Conservation (phyloP, 2,329 filamentous ascomycete genomes). For the Talaromyces albobiverticillius region DNA sequence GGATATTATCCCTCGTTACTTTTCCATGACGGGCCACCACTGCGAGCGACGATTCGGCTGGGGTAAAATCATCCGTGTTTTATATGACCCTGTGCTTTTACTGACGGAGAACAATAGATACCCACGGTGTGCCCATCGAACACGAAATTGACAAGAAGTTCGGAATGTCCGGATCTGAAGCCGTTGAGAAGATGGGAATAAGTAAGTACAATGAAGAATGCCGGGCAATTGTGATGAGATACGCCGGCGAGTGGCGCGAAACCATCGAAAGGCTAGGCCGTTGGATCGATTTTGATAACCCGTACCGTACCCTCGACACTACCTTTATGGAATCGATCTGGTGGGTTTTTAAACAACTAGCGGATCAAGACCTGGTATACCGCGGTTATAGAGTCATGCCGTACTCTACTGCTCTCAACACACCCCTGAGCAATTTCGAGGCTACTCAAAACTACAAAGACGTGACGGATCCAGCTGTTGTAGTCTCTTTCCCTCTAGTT, state of each 20-base stretch:
- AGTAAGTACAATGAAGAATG: conserved; percentile 90
- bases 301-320: conserved; percentile 94
- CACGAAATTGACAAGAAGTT: conserved; percentile 97
- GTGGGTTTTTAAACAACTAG: conserved; percentile 96
- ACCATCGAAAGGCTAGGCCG: conserved; percentile 86
- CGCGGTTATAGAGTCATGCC: conserved; percentile 91
- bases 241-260: conserved; percentile 77
- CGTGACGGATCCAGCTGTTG: conserved; percentile 83
- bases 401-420: conserved; percentile 86
- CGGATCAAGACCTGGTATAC: conserved; percentile 86
- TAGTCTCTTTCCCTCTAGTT: conserved; percentile 81
- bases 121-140: conserved; percentile 91
- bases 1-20: conserved; percentile 93
- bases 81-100: neutral
- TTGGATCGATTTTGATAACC: conserved; percentile 97
- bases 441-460: conserved; percentile 94
- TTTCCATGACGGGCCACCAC: conserved; percentile 94
- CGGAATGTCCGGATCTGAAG: conserved; percentile 81
- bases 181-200: conserved; percentile 81
- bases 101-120: conserved; percentile 51
- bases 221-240: conserved; percentile 89
- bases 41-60: conserved; percentile 91
- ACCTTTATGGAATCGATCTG: conserved; percentile 93
- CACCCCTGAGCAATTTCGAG: conserved; percentile 89
- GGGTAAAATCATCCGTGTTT: conserved; percentile 32